These are phyloP conservation scores for Cichorium intybus DNA, from an alignment of 140 eudicot species.

Conservation along the genomic window DNA sequence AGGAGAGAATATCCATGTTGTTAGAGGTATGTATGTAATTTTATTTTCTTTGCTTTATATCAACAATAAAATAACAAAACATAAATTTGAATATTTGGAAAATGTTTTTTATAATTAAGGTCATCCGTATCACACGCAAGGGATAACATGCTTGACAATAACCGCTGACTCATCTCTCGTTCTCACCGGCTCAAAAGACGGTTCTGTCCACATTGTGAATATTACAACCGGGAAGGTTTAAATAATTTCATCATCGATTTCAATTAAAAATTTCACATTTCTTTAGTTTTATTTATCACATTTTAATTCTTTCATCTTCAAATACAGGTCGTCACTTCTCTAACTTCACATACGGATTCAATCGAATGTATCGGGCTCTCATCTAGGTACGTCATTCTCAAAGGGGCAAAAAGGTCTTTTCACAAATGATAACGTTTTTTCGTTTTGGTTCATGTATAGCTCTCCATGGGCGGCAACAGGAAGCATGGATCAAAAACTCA, in stretches of 20 bases:
- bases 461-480: slow-evolving; percentile 89
- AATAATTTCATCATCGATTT: not conserved
- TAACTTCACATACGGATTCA: slow-evolving; percentile 75
- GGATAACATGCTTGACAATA: slow-evolving; percentile 79
- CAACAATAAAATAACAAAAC: not conserved
- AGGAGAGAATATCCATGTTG: slow-evolving; percentile 64
- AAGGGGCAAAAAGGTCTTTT: not conserved
- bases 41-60: not conserved
- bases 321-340: slow-evolving; percentile 76
- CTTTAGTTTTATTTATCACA: not conserved
- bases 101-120: slow-evolving; percentile 47
- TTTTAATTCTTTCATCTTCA: not conserved
- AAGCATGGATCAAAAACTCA: slow-evolving; percentile 84
- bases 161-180: slow-evolving; percentile 81
- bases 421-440: too few species aligned
- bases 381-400: too few species aligned
- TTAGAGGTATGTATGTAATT: slow-evolving; percentile 68
- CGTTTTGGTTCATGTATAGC: slow-evolving; percentile 36
- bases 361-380: slow-evolving; percentile 76
- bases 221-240: slow-evolving; percentile 74
- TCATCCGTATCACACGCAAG: slow-evolving; percentile 77
- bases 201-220: slow-evolving; percentile 67
- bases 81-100: not conserved
- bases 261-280: not conserved
- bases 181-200: slow-evolving; percentile 83